Base-by-base conservation (phyloP, 1,284 basidiomycete genomes). In the Ceratobasidium sp. region DNA sequence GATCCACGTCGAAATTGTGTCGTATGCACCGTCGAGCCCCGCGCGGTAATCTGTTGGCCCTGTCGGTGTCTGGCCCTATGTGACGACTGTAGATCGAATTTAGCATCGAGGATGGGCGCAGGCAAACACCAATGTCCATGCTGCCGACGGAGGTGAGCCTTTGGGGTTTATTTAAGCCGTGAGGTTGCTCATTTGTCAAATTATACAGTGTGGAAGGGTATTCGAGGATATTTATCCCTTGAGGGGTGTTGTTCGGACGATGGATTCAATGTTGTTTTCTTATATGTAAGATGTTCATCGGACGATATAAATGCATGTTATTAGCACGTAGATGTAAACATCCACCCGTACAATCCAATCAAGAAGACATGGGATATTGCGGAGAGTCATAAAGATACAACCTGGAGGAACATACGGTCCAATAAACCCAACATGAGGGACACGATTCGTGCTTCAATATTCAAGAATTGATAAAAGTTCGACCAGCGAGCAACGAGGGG, bases 1-100 rank as follows among this genome's bases (percentile, higher is more conserved):
- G 83, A 84, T 67, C 78, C 77, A 64, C 80, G 84, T 73, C 81
- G 82, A 67, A 84, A 82, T 73, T 92, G 90, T 78, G 90, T 92
- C 2, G 85, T 92, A 64, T 92, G 90, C 77, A 90, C 88, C n/a
- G 81, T 82, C n/a, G 88, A 90, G 75, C 81, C 84, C 23, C 81
- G 90, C 55, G 86, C 89, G 76, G 85, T 92, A 67, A 90, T 92
- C 61, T 92, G 90, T 76, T 92, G 90, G 90, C 90, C 90, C 23
- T 92, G 90, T 79, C 85, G 90, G 88, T 92, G 90, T 77, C 82
- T 92, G 30, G 85, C 89, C 1, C 83, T 92, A 77, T 92, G 90
- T 76, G 89, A 92, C 76, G 86, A 86, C 74, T 92, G 90, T 77
- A 83, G 90, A 70, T 87, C 88, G 77, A 88, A 88, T 74, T 80